A percentile compares a stretch with the other conserved stretches of the same genome.
These are phyloP conservation scores for Scutellaria baicalensis DNA, from an alignment of 257 asterid genomes.

Conservation along the genomic window DNA sequence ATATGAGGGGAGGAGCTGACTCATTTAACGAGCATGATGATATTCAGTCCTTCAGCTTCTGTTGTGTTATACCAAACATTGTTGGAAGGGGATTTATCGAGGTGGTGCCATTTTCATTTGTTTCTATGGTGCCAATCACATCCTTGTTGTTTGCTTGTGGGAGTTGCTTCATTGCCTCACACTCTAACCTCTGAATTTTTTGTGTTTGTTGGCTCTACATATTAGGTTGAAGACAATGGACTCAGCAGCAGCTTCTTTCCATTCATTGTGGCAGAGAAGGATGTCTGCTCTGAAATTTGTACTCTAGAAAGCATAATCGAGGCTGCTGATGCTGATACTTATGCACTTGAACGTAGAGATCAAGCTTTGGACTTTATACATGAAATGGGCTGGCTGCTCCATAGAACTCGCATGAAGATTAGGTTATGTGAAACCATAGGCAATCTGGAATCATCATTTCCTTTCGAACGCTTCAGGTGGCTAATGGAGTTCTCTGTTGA, in stretches of 20 bases:
- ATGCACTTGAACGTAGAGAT: constrained; percentile 29
- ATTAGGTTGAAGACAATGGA: constrained; percentile 77
- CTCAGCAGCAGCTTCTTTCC: constrained; percentile 95
- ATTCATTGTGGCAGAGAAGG: constrained; percentile 85
- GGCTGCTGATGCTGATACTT: constrained; percentile 21
- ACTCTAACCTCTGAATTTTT: not conserved
- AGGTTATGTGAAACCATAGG: constrained; percentile 29
- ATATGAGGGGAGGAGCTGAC: constrained; percentile 36
- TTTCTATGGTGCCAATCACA: not conserved
- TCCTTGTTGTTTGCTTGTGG: not conserved
- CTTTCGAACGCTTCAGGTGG: constrained; percentile 61
- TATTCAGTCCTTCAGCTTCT: constrained; percentile 58
- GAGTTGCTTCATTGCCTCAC: not conserved
- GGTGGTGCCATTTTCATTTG: constrained; percentile 33
- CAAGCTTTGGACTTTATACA: constrained; percentile 74
- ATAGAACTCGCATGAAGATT: constrained; percentile 37
- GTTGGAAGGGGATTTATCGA: constrained; percentile 93
- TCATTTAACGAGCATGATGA: constrained; percentile 34
- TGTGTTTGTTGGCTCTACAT: not conserved
- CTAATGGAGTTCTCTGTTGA: constrained; percentile 70
- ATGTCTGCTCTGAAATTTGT: constrained; percentile 75
- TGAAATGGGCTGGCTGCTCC: constrained; percentile 76
- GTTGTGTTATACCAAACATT: constrained; percentile 59
- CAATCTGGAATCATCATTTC: constrained; percentile 32
- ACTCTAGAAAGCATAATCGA: constrained; percentile 58